Conservation (phyloP, 805 yeast species). For the Candida nonsorbophila region DNA sequence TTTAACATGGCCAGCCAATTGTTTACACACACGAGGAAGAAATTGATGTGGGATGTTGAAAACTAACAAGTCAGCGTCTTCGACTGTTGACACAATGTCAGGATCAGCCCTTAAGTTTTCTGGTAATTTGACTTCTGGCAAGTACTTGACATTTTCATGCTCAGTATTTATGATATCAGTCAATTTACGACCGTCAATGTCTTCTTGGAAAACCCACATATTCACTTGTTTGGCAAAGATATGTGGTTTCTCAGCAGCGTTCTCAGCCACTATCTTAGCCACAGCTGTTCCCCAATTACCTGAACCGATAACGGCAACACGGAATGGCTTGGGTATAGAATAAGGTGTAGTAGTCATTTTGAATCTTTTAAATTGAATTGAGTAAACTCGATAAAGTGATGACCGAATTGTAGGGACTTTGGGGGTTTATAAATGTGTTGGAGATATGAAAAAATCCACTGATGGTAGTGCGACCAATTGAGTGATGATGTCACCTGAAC, state of each 20-base stretch:
- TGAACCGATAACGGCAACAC: slow-evolving; percentile 75
- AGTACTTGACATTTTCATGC: slow-evolving; percentile 92
- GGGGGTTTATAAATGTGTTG: too few species aligned
- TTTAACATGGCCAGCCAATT: slow-evolving; percentile 70
- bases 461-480: too few species aligned
- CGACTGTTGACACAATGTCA: slow-evolving; percentile 66
- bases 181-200: slow-evolving; percentile 68
- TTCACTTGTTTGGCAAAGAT: slow-evolving; percentile 70
- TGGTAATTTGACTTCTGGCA: slow-evolving; percentile 87
- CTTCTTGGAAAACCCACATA: slow-evolving; percentile 97
- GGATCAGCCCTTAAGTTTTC: slow-evolving; percentile 86
- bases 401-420: too few species aligned
- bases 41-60: slow-evolving; percentile 98
- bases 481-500: too few species aligned
- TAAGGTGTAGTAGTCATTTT: slow-evolving; percentile 23
- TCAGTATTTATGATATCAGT: slow-evolving; percentile 86
- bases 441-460: too few species aligned
- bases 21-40: slow-evolving; percentile 67
- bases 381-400: too few species aligned
- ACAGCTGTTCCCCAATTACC: slow-evolving; percentile 99
- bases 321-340: slow-evolving; percentile 29
- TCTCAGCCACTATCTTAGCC: slow-evolving; percentile 92
- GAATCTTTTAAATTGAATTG: too few species aligned
- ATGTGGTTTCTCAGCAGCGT: slow-evolving; percentile 64
- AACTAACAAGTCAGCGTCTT: slow-evolving; percentile 78